Evolutionary conservation across 2,329 filamentous ascomycete species (phyloP).

Genomic region (Coleophoma cylindrospora): DNA sequence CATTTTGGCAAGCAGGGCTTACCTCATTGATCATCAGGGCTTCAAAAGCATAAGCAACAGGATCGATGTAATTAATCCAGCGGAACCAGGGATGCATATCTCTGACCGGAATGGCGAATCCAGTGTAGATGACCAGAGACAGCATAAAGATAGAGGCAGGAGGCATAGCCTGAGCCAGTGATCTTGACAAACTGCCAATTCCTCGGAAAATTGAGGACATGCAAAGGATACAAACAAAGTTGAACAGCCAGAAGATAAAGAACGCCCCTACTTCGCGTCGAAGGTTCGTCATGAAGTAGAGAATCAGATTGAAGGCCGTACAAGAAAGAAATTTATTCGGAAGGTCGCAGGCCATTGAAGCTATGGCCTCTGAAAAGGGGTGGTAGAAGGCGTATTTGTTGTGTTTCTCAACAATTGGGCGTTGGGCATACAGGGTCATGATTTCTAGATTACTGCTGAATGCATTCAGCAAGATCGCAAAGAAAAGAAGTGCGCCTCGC

Average conservation of each 20-base stretch:
- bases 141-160: conserved; percentile 47
- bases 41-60: conserved; percentile 74
- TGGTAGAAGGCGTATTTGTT: conserved; percentile 84
- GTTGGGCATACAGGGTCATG: conserved; percentile 73
- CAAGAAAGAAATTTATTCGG: conserved; percentile 74
- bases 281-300: conserved; percentile 86
- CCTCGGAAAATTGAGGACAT: conserved; percentile 83
- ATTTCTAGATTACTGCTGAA: conserved; percentile 62
- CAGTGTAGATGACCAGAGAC: conserved; percentile 25
- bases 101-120: conserved; percentile 35
- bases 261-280: conserved; percentile 59
- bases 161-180: conserved; percentile 58
- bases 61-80: conserved; percentile 66
- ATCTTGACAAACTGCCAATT: conserved; percentile 68
- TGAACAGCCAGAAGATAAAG: conserved; percentile 62
- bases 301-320: conserved; percentile 69
- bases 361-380: conserved; percentile 82
- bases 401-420: conserved; percentile 89
- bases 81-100: conserved; percentile 75
- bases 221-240: conserved; percentile 25
- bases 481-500: conserved; percentile 61
- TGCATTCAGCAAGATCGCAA: conserved; percentile 61
- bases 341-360: conserved; percentile 81
- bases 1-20: too few species aligned
- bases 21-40: conserved; percentile 73